These are phyloP conservation scores for Chlorella vulgaris DNA, from an alignment of 139 green algal genomes.

Conservation along the genomic window DNA sequence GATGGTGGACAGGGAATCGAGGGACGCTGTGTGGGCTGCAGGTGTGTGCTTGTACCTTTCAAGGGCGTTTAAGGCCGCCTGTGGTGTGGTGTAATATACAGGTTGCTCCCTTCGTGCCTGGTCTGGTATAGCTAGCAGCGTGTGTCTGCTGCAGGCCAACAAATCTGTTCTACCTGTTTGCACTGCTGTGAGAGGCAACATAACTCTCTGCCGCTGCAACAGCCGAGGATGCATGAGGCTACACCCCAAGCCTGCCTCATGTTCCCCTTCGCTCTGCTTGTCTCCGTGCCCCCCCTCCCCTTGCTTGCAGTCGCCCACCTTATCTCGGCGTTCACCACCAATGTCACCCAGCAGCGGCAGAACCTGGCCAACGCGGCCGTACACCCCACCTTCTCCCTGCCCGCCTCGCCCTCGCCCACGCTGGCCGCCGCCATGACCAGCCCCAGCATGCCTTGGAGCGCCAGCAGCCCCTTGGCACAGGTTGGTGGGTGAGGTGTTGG, in stretches of 20 bases:
- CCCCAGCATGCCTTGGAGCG: conserved; percentile 22
- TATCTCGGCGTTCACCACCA: background rate
- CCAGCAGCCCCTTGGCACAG: background rate
- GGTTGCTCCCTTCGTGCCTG: no score
- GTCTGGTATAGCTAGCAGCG: no score
- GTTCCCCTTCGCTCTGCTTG: no score
- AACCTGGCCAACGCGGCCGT: background rate
- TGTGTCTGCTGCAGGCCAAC: no score
- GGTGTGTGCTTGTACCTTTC: background rate
- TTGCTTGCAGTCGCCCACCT: conserved; percentile 9
- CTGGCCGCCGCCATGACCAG: background rate
- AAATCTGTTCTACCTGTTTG: no score
- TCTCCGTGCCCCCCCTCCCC: background rate
- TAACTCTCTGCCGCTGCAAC: no score
- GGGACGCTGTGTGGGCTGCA: conserved; percentile 41
- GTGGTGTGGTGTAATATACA: no score
- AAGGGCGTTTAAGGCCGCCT: no score
- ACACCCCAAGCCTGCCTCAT: no score
- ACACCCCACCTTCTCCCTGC: background rate
- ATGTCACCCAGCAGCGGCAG: background rate
- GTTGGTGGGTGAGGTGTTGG: no score
- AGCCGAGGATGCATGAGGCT: no score
- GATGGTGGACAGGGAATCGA: conserved; percentile 35
- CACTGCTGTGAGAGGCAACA: no score
- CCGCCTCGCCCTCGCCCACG: background rate